Evolutionary conservation across 1,284 basidiomycete genomes (phyloP), one percentile per base, ranked within the genome.

Genomic region (Ceratobasidium sp.): DNA sequence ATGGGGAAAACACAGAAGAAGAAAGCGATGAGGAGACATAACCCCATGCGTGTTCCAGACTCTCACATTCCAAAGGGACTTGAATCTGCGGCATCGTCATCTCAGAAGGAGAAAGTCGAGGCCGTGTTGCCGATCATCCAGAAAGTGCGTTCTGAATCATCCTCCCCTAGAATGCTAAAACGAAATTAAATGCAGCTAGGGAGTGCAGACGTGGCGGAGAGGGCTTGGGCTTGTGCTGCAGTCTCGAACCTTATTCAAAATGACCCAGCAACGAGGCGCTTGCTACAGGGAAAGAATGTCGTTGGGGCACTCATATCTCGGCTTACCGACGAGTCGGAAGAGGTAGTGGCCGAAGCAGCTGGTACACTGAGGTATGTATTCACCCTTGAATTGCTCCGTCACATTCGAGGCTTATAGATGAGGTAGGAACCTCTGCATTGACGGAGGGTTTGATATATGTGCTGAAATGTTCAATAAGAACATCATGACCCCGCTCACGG

Each of bases 381-480:
- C 51, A 53, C 56, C 6, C 24, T 54, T 72, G 66, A 51, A 49
- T 80, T 19, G 62, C 49, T 41, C 13, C 34, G 46, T 72, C 46
- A 58, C 62, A 61, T 53, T 46, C 24, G 71, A 56, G 37, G 58
- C 61, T 63, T 16, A 63, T 46, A n/a, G 27, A 16, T 6, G 64
- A 19, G 37, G 11, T 37, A 96, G 95, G 77, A 98, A 98, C 83
- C 83, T 98, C 29, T 96, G 94, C 79, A 92, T 98, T 79, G 95
- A 98, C 80, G 95, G 94, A 27, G 95, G 95, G 53, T 92, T 92
- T 79, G 94, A 97, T 79, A 92, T 97, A 53, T 96, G 95, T 79
- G 93, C 92, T 2, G 94, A 98, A 82, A 97, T 98, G 94, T 96
- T 92, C 83, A 98, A 98, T 83, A 98, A 98, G 84, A 92, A 92